Conservation (phyloP, 2,329 filamentous ascomycete genomes). For the Orbilia brochopaga region DNA sequence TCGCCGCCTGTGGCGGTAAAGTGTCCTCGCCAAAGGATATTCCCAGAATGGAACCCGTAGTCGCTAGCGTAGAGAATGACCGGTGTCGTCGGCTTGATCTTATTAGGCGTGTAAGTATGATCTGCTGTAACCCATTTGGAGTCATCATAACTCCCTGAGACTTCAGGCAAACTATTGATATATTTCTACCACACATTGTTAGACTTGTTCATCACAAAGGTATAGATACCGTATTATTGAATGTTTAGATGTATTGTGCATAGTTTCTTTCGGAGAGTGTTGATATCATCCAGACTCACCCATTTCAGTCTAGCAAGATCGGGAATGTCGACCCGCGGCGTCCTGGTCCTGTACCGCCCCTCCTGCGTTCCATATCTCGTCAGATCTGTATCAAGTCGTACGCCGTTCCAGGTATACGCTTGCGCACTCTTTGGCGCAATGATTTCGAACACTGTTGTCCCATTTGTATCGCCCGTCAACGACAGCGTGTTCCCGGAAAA, state of each 20-base stretch:
- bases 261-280: too few species aligned
- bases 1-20: conserved; percentile 71
- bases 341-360: conserved; percentile 62
- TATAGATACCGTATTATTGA: too few species aligned
- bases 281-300: conserved; percentile 24
- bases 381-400: conserved; percentile 59
- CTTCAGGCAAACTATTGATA: conserved; percentile 74
- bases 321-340: conserved; percentile 65
- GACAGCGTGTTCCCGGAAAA: conserved; percentile 66
- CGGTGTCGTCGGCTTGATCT: conserved; percentile 65
- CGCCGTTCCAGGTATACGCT: conserved; percentile 69
- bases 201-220: too few species aligned
- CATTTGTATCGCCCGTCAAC: conserved; percentile 74
- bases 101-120: conserved; percentile 68
- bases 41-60: conserved; percentile 75
- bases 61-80: conserved; percentile 72
- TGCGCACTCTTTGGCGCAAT: conserved; percentile 65
- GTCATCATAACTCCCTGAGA: conserved; percentile 70
- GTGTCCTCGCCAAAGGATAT: conserved; percentile 72
- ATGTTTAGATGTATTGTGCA: too few species aligned
- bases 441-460: conserved; percentile 71
- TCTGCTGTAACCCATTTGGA: conserved; percentile 69
- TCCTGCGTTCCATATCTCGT: conserved; percentile 62
- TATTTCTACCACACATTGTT: conserved; percentile 62
- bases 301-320: conserved; percentile 67